Conservation (phyloP, 208 protist species). For the Crithidia brevicula region DNA sequence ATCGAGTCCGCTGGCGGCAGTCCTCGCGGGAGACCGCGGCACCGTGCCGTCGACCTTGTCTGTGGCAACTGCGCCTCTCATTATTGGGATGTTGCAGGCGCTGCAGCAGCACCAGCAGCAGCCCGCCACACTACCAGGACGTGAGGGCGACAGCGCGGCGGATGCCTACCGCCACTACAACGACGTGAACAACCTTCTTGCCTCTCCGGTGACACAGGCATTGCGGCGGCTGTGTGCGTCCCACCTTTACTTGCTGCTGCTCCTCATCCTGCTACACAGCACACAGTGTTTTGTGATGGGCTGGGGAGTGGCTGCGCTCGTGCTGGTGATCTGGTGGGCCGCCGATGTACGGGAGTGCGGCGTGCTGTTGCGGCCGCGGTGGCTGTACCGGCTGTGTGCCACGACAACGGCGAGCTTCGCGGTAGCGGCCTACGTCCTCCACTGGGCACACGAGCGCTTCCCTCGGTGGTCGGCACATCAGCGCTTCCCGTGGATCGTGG, state of each 20-base stretch:
- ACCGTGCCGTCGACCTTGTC: conserved; percentile 18
- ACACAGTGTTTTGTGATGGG: conserved; percentile 21
- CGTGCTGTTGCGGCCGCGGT: conserved; percentile 25
- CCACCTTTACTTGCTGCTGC: conserved; percentile 23
- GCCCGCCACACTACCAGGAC: neutral
- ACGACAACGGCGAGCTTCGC: conserved; percentile 8
- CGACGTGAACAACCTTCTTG: too few species aligned
- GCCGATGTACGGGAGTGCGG: conserved; percentile 28
- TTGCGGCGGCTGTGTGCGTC: conserved; percentile 18
- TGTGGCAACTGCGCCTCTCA: conserved; percentile 25
- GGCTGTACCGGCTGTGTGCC: conserved; percentile 8
- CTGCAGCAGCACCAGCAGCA: conserved; percentile 8
- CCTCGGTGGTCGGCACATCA: conserved; percentile 1
- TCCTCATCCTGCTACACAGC: conserved; percentile 13
- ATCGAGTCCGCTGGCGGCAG: neutral
- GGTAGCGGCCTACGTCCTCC: conserved; percentile 14
- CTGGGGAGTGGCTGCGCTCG: conserved; percentile 9
- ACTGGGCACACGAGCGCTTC: conserved; percentile 22
- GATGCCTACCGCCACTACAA: too few species aligned
- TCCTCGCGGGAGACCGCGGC: neutral
- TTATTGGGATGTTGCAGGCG: conserved; percentile 19
- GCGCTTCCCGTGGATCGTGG: conserved; percentile 19
- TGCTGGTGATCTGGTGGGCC: conserved; percentile 11
- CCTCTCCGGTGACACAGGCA: neutral
- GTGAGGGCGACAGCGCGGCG: neutral